Evolutionary conservation across 2,329 filamentous ascomycete genomes (phyloP).

Genomic region (Diaporthe sp.): DNA sequence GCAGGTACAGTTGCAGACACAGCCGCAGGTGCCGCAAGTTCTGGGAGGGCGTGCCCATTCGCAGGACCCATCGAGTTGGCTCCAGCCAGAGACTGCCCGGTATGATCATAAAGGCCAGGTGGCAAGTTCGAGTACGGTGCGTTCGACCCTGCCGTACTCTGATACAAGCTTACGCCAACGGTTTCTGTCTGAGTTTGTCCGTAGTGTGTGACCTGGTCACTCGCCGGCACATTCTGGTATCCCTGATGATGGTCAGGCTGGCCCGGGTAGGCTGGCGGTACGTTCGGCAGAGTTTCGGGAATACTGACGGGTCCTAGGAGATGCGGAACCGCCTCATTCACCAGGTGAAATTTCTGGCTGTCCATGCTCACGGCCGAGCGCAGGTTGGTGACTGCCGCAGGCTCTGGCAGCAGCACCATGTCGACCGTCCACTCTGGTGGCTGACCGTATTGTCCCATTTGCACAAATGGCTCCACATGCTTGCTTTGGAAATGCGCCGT

Average conservation of each 20-base stretch:
- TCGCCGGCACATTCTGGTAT: constrained; percentile 29
- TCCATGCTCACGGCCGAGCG: constrained; percentile 49
- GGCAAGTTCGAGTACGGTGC: neutral
- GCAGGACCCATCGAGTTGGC: neutral
- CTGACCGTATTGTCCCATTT: constrained; percentile 43
- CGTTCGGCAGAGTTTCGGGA: constrained; percentile 14
- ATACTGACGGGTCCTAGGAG: constrained; percentile 46
- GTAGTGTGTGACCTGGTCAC: constrained; percentile 29
- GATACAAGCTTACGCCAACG: constrained; percentile 11
- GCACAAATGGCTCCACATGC: constrained; percentile 53
- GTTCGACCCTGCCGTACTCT: neutral
- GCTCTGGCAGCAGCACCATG: constrained; percentile 60
- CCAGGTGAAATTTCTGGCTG: constrained; percentile 51
- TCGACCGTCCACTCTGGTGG: constrained; percentile 60
- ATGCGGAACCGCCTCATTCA: constrained; percentile 57
- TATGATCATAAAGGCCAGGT: constrained; percentile 15
- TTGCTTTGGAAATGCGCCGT: constrained; percentile 69
- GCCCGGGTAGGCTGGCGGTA: constrained; percentile 32
- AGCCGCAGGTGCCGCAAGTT: neutral
- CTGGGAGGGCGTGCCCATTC: neutral
- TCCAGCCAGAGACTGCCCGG: neutral
- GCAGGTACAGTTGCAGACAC: neutral
- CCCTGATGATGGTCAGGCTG: constrained; percentile 30
- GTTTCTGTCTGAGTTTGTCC: constrained; percentile 16
- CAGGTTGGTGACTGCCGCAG: constrained; percentile 50